Base-by-base conservation (phyloP, 202 grass and related monocot genomes). In the Musa balbisiana region DNA sequence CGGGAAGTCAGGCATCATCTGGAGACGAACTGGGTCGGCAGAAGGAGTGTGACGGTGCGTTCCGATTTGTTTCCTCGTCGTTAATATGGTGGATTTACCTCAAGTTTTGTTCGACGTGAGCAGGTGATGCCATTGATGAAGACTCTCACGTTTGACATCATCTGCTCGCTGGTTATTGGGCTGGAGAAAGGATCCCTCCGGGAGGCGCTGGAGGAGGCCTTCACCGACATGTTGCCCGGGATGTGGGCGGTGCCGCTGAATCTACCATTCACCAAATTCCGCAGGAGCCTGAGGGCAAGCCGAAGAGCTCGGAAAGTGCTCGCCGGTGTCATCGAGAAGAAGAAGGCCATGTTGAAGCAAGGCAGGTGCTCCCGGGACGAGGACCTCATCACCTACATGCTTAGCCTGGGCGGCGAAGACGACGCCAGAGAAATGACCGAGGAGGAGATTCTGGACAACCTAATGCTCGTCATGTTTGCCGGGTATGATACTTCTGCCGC, bases 401-500 rank as follows among this genome's bases (percentile, higher is more conserved):
- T 84, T 12, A 76, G 49, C 22, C 1, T 85, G 15, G 13, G 14
- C 4, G 64, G 83, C 9, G 51, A 79, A 8, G 49, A 1, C 11
- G 55, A 58, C 29, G 15, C 5, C 19, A 10, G 11, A 51, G 76
- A 78, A 54, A 26, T 84, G 13, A 87, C 79, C 26, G 82, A 90
- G 15, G 84, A 87, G 60, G 88, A 90, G 75, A 82, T 86, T 54
- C 67, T 90, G 2, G 88, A 85, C 67, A 76, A 73, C 33, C 25
- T 25, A 43, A 76, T 63, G 17, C 1, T 72, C 21, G 11, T 69
- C 51, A 76, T 90, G 52, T 16, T 77, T 3, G 76, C 82, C 20
- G 82, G 82, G 21, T 82, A 84, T 50, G 88, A 87, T 76, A 90
- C 88, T 12, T 84, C 88, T 1, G 79, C 88, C 52, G 52, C 78